Base-by-base conservation (phyloP, 305 asterid species). In the Striga hermonthica region DNA sequence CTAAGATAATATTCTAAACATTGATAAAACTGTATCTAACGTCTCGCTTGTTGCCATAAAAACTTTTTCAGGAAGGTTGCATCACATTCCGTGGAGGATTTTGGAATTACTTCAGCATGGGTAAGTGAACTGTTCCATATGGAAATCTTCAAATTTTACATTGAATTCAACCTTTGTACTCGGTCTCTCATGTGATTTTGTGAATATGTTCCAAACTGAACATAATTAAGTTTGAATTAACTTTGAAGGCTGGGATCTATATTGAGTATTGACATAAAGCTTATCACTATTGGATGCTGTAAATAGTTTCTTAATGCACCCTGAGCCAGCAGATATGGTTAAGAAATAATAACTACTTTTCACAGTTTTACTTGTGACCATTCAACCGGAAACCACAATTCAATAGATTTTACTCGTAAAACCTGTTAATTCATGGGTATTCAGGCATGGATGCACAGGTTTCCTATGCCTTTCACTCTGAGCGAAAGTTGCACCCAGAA, bases 61-160 rank as follows among this genome's bases (percentile, higher is more conserved):
- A 68, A 72, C 72, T 52, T 70, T 50, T 80, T 79, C 95, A 92
- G 97, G 96, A 79, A 79, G 98, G 98, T 36, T 68, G 43, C 60
- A 84, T 77, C 68, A 89, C 97, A 57, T 92, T 76, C 77, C 93
- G 86, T 47, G 98, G 98, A 70, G 98, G 98, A 69, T 92, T 89
- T 79, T 92, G 98, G 98, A 92, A 92, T 78, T 92, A 89, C 80
- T 92, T 89, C 75, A 92, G 98, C 84, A 87, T 92, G 97, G 98
- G 97, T 89, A 74, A 78, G 88, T 35, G 15, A 40, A 47, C 47
- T 57, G 44, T 14, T 60, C 7, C 41, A 28, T 34, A 62, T 53
- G 1, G 36, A 34, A 7, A 22, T 41, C 49, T 50, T 56, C 31
- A 64, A 48, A 7, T 56, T 53, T 59, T 15, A 47, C 38, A 15